Evolutionary conservation across 441 rosid genomes (phyloP), one percentile per base, ranked within the genome.

Genomic region (Euphorbia neoarborescens): DNA sequence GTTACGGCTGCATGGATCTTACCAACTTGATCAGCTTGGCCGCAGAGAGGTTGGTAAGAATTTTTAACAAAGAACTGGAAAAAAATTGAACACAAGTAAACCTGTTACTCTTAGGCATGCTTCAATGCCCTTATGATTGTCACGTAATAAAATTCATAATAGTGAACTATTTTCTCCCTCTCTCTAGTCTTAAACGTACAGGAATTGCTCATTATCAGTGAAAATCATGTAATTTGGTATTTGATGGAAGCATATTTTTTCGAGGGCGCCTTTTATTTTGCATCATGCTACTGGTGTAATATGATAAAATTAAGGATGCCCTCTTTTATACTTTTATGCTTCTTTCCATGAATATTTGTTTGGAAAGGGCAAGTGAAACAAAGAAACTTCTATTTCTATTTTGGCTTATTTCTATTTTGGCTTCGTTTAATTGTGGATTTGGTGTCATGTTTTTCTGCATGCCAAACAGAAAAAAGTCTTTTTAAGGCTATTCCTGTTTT

Each of bases 401-500:
- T 68, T 68, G 44, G 44, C 37, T 73, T 46, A 3, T 50, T 13
- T 20, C 27, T 35, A 14, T 32, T 4, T 68, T 68, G 44, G 44
- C 37, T 73, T 46, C 61, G 17, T 46, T 14, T 53, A 3, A 7
- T 20, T 25, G 20, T 51, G 25, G 48, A 20, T 20, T 24, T 53
- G 2, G 10, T 78, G 22, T 53, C 66, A 42, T 78, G 24, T 73
- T 66, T 72, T n/a, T 42, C 48, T 53, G 0, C 13, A 35, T 77
- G 76, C 62, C 37, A 62, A 53, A 72, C 85, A 58, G 97, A 94
- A 80, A 94, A 87, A 81, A 96, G 96, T 67, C 86, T 94, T 61
- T 96, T 90, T 69, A 96, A 91, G 83, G 86, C 94, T 73, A 91
- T 94, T 65, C 95, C 91, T 77, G 88, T 91, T 77, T 96, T 94